Base-by-base conservation (phyloP, 1,284 basidiomycete genomes). In the Trichosporon sp. region DNA sequence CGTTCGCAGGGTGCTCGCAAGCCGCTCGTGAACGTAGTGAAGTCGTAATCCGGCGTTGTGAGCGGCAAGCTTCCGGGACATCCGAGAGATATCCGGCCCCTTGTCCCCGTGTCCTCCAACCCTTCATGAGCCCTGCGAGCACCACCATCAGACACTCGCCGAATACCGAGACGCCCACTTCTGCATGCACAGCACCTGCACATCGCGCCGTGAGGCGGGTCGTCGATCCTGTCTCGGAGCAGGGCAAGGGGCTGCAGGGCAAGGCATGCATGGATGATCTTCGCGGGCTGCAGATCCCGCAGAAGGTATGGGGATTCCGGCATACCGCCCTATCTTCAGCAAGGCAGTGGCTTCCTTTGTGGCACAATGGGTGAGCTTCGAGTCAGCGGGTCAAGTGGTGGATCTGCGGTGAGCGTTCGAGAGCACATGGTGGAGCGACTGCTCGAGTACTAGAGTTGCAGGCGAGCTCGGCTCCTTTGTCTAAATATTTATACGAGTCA, bases 1-100 rank as follows among this genome's bases (percentile, higher is more conserved):
- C 43, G 16, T 7, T n/a, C 43, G 43, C 43, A 46, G 5, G 14
- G 16, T 46, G 43, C 16, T 46, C 43, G 16, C 43, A 16, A 46
- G 43, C 43, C 14, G 43, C 16, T 46, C 38, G 38, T 12, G 2
- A 40, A 12, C 11, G 38, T 12, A 12, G 38, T 26, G 26, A n/a
- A 16, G 43, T 46, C 43, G 43, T 46, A 46, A 14, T 46, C 43
- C 43, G n/a, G 43, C 16, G 43, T 46, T 46, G 5, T 46, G 43
- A 46, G 43, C 43, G 16, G 43, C 43, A n/a, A 14, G 43, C 4
- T 2, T 16, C 43, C 16, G 43, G 16, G 16, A 46, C 43, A 46
- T 46, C 43, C 43, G 43, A 46, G 43, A 46, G 43, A 46, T 46
- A 46, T 46, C 43, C 43, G 43, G 43, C 43, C 43, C 38, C 43